Percentiles rank a stretch among this genome's conserved stretches.
phyloP scores from a whole-genome alignment of 164 flowering plant genomes.

The Brasenia schreberi region DNA sequence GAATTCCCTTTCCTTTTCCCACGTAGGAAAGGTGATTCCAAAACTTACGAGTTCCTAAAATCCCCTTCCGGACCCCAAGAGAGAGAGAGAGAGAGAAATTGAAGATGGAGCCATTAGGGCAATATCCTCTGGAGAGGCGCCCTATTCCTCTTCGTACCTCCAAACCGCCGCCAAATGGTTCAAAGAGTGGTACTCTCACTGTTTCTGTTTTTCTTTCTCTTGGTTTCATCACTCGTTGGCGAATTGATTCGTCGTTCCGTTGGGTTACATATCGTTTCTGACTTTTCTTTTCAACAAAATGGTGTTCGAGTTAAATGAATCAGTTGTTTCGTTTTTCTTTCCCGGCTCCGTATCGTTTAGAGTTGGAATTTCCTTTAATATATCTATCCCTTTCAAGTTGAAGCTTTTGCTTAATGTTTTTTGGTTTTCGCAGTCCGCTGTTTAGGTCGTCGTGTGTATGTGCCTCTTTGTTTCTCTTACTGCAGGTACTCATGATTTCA shows the following conservation, averaged over 20 bases:
- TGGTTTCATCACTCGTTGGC: not conserved
- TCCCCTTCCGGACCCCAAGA: not conserved
- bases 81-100: constrained; percentile 1
- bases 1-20: too few relatives aligned
- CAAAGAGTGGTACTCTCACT: not conserved
- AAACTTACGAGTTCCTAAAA: not conserved
- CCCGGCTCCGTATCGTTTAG: not conserved
- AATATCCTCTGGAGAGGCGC: constrained; percentile 1
- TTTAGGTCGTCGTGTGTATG: not conserved
- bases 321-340: not conserved
- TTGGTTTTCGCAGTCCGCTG: not conserved
- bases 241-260: not conserved
- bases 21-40: too few relatives aligned
- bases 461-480: not conserved
- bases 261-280: not conserved
- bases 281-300: too few relatives aligned
- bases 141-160: not conserved
- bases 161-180: constrained; percentile 1
- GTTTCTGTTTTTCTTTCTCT: not conserved
- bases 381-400: not conserved
- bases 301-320: not conserved
- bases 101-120: not conserved
- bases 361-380: not conserved
- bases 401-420: not conserved
- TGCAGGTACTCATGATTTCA: not conserved